These are phyloP conservation scores for Rhodotorula toruloides DNA, from an alignment of 768 basidiomycete genomes.

Conservation along the genomic window DNA sequence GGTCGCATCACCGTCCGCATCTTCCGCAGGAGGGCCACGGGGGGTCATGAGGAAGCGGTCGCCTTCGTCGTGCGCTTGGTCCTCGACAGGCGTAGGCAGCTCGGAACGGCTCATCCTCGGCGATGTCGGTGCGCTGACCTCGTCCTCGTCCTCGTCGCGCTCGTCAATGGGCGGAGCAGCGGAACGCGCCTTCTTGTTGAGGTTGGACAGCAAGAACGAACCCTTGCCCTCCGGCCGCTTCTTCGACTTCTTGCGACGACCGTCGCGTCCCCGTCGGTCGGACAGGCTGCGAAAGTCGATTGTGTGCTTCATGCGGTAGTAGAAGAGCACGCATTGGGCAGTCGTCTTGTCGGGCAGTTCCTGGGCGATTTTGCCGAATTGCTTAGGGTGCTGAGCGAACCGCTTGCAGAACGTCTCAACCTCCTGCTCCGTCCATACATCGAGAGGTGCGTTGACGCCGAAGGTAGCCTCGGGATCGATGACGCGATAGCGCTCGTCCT, in stretches of 20 bases:
- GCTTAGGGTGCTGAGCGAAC: conserved; percentile 81
- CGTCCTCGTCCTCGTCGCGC: conserved; percentile 15
- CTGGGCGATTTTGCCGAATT: conserved; percentile 86
- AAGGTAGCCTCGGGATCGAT: conserved; percentile 73
- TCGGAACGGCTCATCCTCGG: not conserved
- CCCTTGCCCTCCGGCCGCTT: conserved; percentile 59
- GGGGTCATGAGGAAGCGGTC: not conserved
- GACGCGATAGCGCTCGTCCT: conserved; percentile 79
- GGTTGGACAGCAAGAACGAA: conserved; percentile 73
- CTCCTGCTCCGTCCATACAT: conserved; percentile 83
- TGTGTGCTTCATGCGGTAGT: conserved; percentile 90
- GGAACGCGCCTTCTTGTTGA: conserved; percentile 44
- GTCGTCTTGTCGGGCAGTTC: conserved; percentile 76
- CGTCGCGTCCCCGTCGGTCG: conserved; percentile 61
- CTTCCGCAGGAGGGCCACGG: too few relatives aligned
- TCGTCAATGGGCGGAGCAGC: conserved; percentile 5
- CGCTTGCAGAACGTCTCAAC: conserved; percentile 69
- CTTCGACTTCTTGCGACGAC: conserved; percentile 56
- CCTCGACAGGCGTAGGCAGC: not conserved
- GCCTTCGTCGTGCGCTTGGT: not conserved
- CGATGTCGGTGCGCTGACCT: not conserved
- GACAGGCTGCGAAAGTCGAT: conserved; percentile 80
- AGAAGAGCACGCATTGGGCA: conserved; percentile 83
- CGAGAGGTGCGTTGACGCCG: conserved; percentile 47
- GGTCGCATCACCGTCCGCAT: not conserved